phyloP scores from a whole-genome alignment of 768 basidiomycete species.

The Tubosaeta sp. region DNA sequence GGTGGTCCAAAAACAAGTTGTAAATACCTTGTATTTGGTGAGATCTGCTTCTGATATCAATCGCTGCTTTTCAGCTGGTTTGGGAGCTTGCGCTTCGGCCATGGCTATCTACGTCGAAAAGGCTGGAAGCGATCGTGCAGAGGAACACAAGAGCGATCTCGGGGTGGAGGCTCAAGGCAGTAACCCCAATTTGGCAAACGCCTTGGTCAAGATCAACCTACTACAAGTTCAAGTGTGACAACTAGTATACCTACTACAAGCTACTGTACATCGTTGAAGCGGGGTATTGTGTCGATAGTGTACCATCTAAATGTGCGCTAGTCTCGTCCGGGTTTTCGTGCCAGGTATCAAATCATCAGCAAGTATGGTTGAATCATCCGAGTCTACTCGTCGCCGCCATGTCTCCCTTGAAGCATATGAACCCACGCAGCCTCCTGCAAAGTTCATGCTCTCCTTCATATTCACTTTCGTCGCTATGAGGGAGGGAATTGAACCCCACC shows the following conservation, averaged over 20 bases:
- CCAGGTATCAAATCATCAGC: constrained; percentile 16
- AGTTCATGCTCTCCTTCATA: constrained; percentile 30
- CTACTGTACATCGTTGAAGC: constrained; percentile 26
- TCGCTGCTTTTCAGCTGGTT: constrained; percentile 46
- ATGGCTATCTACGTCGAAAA: constrained; percentile 33
- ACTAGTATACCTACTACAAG: constrained; percentile 14
- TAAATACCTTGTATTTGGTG: constrained; percentile 80
- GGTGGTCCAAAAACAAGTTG: constrained; percentile 13
- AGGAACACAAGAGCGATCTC: constrained; percentile 4
- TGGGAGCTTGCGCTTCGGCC: constrained; percentile 54
- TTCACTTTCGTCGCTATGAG: constrained; percentile 11
- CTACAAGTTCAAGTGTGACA: background rate
- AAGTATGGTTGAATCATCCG: constrained; percentile 11
- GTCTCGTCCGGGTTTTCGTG: constrained; percentile 9
- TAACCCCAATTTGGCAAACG: constrained; percentile 26
- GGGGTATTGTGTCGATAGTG: constrained; percentile 21
- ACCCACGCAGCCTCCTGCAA: constrained; percentile 44
- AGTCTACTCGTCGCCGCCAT: constrained; percentile 2
- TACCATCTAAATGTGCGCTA: constrained; percentile 17
- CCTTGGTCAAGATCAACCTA: background rate
- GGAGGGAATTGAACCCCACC: constrained; percentile 42
- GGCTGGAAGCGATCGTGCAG: constrained; percentile 6
- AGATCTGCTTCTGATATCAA: constrained; percentile 68
- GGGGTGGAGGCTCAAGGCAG: constrained; percentile 1
- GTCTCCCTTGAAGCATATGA: constrained; percentile 46